Conservation (phyloP, 495 filamentous ascomycete genomes). For the Astrocystis sublimbata region DNA sequence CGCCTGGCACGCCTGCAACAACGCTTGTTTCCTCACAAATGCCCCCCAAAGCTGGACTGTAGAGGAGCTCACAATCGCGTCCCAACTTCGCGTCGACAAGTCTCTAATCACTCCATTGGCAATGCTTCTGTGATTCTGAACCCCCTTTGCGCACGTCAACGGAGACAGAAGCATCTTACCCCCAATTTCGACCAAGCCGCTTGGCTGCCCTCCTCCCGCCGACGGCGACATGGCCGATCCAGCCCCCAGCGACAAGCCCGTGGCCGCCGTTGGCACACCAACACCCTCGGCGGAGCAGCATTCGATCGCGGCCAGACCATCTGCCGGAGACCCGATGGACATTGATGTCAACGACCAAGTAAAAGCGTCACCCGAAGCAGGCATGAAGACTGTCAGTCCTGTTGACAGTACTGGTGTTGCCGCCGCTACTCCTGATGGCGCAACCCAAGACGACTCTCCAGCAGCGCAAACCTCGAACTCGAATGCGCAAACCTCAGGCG, state of each 20-base stretch:
- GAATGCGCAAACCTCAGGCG: conserved; percentile 10
- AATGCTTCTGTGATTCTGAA: neutral
- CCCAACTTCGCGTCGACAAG: neutral
- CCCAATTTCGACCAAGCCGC: neutral
- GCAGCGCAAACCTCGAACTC: neutral
- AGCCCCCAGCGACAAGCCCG: neutral
- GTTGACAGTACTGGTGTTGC: conserved; percentile 1
- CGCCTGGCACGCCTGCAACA: too few species aligned
- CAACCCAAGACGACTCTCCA: neutral
- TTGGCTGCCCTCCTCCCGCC: neutral
- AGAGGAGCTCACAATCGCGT: neutral
- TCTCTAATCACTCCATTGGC: neutral
- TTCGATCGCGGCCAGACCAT: conserved; percentile 48
- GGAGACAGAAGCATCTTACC: neutral
- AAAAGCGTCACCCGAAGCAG: neutral
- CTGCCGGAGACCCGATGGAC: conserved; percentile 27
- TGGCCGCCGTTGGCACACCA: neutral
- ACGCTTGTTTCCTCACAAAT: neutral
- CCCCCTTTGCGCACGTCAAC: neutral
- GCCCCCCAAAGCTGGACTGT: neutral
- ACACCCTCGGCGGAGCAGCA: conserved; percentile 45
- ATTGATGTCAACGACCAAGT: neutral
- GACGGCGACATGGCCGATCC: conserved; percentile 13
- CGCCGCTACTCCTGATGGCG: neutral
- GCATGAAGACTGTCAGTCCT: neutral